phyloP scores from a whole-genome alignment of 192 early-diverging fungal species.

The Linnemannia hyalina region DNA sequence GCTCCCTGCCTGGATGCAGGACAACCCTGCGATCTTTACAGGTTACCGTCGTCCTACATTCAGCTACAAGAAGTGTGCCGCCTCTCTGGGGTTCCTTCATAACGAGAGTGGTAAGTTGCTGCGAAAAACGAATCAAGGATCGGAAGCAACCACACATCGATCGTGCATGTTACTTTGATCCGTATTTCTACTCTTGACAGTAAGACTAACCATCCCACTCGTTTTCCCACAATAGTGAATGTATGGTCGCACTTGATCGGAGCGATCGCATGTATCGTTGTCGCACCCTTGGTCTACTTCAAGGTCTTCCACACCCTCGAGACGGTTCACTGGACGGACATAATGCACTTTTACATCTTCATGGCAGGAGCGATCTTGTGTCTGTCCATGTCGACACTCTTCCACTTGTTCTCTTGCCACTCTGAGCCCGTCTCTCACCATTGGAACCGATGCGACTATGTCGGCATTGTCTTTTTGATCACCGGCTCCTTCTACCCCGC shows the following conservation, averaged over 20 bases:
- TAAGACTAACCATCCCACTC: not conserved
- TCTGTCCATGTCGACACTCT: slow-evolving; percentile 82
- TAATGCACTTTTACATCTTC: slow-evolving; percentile 79
- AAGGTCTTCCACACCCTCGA: slow-evolving; percentile 52
- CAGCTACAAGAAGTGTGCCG: slow-evolving; percentile 81
- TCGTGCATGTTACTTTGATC: not conserved
- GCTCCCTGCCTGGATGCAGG: slow-evolving; percentile 84
- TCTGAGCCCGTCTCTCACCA: slow-evolving; percentile 68
- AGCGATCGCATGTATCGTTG: slow-evolving; percentile 66
- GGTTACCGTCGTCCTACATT: slow-evolving; percentile 86
- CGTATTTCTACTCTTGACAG: not conserved
- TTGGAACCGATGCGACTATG: slow-evolving; percentile 95
- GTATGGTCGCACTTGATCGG: slow-evolving; percentile 91
- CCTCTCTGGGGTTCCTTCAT: slow-evolving; percentile 85
- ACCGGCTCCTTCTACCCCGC: slow-evolving; percentile 70
- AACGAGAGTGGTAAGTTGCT: slow-evolving; percentile 84
- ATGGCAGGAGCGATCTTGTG: slow-evolving; percentile 81
- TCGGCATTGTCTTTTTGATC: slow-evolving; percentile 89
- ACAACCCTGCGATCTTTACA: slow-evolving; percentile 82
- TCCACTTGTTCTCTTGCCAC: slow-evolving; percentile 90
- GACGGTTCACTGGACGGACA: slow-evolving; percentile 73
- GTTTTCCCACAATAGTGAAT: slow-evolving; percentile 66
- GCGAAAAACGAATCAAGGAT: not conserved
- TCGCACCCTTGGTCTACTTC: slow-evolving; percentile 64
- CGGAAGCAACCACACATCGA: not conserved